These are phyloP conservation scores for Nicotiana tabacum DNA, from an alignment of 257 asterid genomes.

Conservation along the genomic window DNA sequence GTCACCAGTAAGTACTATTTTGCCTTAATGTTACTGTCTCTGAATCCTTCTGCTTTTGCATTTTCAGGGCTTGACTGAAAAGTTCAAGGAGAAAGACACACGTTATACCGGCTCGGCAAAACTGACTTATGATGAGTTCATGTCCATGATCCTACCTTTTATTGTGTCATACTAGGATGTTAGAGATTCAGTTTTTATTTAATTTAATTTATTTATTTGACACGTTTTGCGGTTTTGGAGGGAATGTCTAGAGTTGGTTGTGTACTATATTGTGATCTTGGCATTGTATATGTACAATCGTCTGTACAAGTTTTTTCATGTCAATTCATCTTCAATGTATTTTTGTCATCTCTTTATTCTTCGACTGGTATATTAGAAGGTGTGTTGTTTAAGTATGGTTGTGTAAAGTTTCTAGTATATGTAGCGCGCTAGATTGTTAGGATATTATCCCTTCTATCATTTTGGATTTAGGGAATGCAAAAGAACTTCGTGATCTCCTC, in stretches of 20 bases:
- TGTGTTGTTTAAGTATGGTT: background rate
- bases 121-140: constrained; percentile 56
- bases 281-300: background rate
- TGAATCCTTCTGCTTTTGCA: background rate
- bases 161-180: constrained; percentile 27
- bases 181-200: background rate
- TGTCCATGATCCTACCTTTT: constrained; percentile 77
- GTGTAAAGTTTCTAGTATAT: background rate
- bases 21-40: background rate
- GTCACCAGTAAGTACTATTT: background rate
- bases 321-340: background rate
- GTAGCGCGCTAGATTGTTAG: background rate
- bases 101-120: constrained; percentile 76
- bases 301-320: background rate
- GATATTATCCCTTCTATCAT: no score
- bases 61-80: constrained; percentile 81
- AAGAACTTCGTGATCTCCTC: no score
- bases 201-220: background rate
- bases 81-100: constrained; percentile 83
- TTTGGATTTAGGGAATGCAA: no score
- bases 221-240: background rate
- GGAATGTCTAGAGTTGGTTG: background rate
- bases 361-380: no score
- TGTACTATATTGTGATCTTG: background rate
- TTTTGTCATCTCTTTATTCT: background rate